Base-by-base conservation (phyloP, 192 early-diverging fungal genomes). In the Haplosporangium gracile region DNA sequence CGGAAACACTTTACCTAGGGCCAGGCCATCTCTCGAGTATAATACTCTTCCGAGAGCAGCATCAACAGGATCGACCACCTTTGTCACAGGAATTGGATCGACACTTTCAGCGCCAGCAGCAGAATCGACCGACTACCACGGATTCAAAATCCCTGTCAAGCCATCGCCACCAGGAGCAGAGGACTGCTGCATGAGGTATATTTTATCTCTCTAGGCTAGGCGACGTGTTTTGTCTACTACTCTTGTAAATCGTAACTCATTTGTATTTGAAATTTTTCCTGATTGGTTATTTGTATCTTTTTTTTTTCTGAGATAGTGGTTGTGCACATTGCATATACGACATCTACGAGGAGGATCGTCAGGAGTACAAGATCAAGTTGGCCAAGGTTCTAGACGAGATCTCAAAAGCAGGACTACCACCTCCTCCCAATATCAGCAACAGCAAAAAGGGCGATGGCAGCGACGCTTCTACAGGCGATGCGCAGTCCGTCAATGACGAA, bases 171-270 rank as follows among this genome's bases (percentile, higher is more conserved):
- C 84, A 26, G 84, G 84, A 16, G 70, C 84, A 9, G 84, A 86
- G 34, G 84, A 86, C 49, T 86, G 84, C 29, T 86, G 84, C 43
- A 86, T 86, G 84, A 86, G 84, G 84, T 86, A 78, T 11, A 77
- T 70, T 36, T 40, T 20, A 42, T 24, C 5, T 42, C 15, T 38
- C 32, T 43, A 53, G 75, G 32, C 22, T 20, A 38, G n/a, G 16
- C 0, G 42, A 47, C 38, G 26, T 36, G 26, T 5, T 7, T 9
- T 49, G 32, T 73, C 22, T 57, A 9, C 38, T 16, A 0, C 51
- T 3, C 15, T 26, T 32, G 38, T 51, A 51, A 18, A 16, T 51
- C 49, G 49, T 51, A 36, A 36, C 36, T 36, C 36, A 36, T 43
- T 11, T 63, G 26, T 68, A 2, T 16, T 43, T 2, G 16, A 22